A percentile compares a stretch with the other conserved stretches of the same genome.
Evolutionary conservation across 345 rosid species (phyloP).

Genomic region (Corymbia maculata): DNA sequence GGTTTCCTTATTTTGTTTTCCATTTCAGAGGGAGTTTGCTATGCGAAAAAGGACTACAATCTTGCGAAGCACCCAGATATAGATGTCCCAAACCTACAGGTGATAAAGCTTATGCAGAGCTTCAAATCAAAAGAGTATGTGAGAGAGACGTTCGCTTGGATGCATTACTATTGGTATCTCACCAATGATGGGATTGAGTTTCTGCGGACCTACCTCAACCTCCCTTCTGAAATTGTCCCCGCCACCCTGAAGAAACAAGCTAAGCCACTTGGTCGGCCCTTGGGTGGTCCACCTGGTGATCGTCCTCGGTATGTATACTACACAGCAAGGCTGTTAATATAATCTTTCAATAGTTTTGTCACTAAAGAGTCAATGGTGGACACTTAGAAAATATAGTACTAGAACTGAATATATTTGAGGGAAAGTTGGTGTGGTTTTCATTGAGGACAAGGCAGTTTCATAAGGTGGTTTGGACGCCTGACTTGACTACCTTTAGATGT

Average conservation of each 20-base stretch:
- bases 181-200: constrained; percentile 84
- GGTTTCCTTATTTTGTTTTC: background rate
- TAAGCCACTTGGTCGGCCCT: constrained; percentile 60
- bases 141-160: constrained; percentile 88
- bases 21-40: constrained; percentile 69
- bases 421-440: background rate
- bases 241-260: constrained; percentile 81
- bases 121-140: constrained; percentile 89
- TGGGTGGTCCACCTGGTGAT: constrained; percentile 71
- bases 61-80: constrained; percentile 69
- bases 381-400: background rate
- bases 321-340: background rate
- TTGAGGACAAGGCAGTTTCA: background rate
- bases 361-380: background rate
- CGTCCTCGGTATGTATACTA: constrained; percentile 59
- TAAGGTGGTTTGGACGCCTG: background rate
- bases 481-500: background rate
- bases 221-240: constrained; percentile 89
- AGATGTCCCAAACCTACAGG: constrained; percentile 74
- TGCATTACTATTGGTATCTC: constrained; percentile 91
- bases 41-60: constrained; percentile 76
- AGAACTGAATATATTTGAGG: background rate
- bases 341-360: background rate
- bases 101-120: constrained; percentile 90
- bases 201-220: constrained; percentile 67